phyloP scores from a whole-genome alignment of 1,139 yeast genomes.

The Suhomyces guaymorum region DNA sequence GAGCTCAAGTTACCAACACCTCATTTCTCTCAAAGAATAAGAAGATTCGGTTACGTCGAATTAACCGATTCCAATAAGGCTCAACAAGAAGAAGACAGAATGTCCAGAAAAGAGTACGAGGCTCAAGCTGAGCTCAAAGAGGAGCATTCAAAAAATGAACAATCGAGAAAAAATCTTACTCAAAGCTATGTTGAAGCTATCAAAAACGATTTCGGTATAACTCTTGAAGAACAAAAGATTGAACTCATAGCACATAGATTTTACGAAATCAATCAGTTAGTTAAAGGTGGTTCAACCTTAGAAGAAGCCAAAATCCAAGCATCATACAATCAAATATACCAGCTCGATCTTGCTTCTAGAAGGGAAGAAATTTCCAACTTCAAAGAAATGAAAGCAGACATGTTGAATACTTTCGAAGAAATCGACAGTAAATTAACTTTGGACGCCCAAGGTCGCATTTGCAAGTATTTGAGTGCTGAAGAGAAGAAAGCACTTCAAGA shows the following conservation, averaged over 20 bases:
- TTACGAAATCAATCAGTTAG: slow-evolving; percentile 39
- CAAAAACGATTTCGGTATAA: slow-evolving; percentile 5
- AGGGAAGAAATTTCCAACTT: slow-evolving; percentile 43
- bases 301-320: slow-evolving; percentile 62
- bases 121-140: slow-evolving; percentile 52
- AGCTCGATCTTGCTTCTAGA: slow-evolving; percentile 43
- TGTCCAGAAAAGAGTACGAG: slow-evolving; percentile 64
- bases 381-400: slow-evolving; percentile 13
- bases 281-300: slow-evolving; percentile 29
- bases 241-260: slow-evolving; percentile 52
- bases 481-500: slow-evolving; percentile 20
- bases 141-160: slow-evolving; percentile 34
- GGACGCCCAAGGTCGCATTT: slow-evolving; percentile 31
- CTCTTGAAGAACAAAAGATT: slow-evolving; percentile 29
- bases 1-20: slow-evolving; percentile 76
- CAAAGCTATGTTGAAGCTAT: slow-evolving; percentile 1
- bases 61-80: slow-evolving; percentile 55
- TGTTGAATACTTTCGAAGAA: slow-evolving; percentile 12
- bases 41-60: slow-evolving; percentile 77
- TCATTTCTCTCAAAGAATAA: slow-evolving; percentile 81
- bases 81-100: slow-evolving; percentile 53
- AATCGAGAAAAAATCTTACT: slow-evolving; percentile 23
- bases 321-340: slow-evolving; percentile 51
- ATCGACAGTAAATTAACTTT: slow-evolving; percentile 30
- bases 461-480: slow-evolving; percentile 23